phyloP scores from a whole-genome alignment of 495 filamentous ascomycete genomes.

The Penicillium maclennaniae region DNA sequence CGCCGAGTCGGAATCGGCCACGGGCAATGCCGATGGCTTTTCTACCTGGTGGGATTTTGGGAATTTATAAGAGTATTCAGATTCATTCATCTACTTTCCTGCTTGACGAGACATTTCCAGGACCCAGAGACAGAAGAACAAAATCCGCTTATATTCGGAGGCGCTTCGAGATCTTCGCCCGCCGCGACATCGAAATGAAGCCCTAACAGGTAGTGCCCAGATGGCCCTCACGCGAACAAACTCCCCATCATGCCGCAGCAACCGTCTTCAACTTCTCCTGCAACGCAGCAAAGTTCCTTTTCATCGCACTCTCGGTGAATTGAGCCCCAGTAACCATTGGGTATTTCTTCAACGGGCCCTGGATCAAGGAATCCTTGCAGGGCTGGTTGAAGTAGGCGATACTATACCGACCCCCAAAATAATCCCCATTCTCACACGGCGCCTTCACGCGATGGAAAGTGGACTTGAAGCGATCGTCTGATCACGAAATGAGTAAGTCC shows the following conservation, averaged over 20 bases:
- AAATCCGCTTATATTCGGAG: neutral
- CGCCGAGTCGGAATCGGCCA: constrained; percentile 28
- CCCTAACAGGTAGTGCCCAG: constrained; percentile 11
- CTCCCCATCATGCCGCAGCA: constrained; percentile 10
- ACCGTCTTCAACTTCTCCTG: constrained; percentile 30
- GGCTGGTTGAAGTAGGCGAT: constrained; percentile 68
- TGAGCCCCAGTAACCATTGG: constrained; percentile 53
- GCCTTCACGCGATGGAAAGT: constrained; percentile 61
- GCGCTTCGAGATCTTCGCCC: neutral
- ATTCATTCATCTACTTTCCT: constrained; percentile 23
- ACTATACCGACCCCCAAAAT: constrained; percentile 56
- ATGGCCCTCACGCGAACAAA: constrained; percentile 13
- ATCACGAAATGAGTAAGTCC: constrained; percentile 67
- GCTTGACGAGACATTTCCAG: constrained; percentile 16
- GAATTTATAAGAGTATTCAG: constrained; percentile 32
- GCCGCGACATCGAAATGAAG: neutral
- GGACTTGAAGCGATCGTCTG: constrained; percentile 65
- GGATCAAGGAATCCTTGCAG: constrained; percentile 54
- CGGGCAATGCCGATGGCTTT: constrained; percentile 35
- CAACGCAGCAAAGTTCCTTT: constrained; percentile 51
- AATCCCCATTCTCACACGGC: constrained; percentile 49
- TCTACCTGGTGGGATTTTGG: constrained; percentile 47
- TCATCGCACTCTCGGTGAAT: constrained; percentile 55
- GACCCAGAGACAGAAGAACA: constrained; percentile 4
- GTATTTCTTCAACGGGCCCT: constrained; percentile 60